Evolutionary conservation across 129 eudicot species (phyloP).

Genomic region (Flaveria bidentis): DNA sequence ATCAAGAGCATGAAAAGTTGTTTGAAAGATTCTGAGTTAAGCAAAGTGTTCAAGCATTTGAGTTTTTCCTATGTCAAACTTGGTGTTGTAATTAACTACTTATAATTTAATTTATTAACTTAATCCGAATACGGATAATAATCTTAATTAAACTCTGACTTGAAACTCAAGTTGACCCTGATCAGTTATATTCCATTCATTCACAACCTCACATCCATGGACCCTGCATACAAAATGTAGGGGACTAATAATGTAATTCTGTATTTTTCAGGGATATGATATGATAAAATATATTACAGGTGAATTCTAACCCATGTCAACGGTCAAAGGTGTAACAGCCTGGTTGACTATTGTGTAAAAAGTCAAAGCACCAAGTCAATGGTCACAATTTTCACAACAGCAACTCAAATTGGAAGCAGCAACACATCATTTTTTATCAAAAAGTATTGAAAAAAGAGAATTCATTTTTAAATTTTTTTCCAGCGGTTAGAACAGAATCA

Average conservation of each 20-base stretch:
- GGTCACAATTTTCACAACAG: background rate
- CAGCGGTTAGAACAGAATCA: too few relatives aligned
- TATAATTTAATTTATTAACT: background rate
- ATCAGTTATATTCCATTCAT: background rate
- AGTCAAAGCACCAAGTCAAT: constrained; percentile 31
- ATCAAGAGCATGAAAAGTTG: background rate
- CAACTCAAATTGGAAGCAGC: background rate
- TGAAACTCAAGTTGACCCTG: constrained; percentile 4
- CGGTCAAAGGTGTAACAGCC: constrained; percentile 12
- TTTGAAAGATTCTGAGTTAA: constrained; percentile 10
- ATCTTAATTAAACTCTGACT: constrained; percentile 3
- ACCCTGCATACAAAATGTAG: background rate
- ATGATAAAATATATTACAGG: constrained; percentile 11
- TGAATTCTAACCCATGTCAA: background rate
- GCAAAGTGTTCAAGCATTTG: background rate
- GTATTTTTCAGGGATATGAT: constrained; percentile 1
- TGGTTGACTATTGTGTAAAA: constrained; percentile 13
- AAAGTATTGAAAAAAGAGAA: too few relatives aligned
- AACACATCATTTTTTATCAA: too few relatives aligned
- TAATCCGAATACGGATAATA: background rate
- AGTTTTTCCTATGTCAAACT: background rate
- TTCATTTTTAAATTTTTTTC: too few relatives aligned
- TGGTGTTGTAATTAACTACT: background rate
- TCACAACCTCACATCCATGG: background rate
- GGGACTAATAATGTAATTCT: constrained; percentile 9